Evolutionary conservation across 352 stramenopile species (phyloP), one percentile per base, ranked within the genome.

Genomic region (Achlya hypogyna): DNA sequence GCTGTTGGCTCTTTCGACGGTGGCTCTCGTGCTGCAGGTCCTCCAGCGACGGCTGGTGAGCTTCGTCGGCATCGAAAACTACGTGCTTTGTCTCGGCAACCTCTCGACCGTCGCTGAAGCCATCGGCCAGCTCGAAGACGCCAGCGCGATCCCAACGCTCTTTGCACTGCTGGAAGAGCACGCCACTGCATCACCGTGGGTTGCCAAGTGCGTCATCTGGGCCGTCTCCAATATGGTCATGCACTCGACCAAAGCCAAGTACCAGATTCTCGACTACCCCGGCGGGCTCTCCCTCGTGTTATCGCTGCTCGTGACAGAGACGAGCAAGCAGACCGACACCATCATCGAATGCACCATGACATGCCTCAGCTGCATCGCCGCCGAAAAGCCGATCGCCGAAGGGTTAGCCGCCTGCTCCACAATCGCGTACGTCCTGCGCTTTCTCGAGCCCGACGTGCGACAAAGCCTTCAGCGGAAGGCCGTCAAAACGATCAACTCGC

Each of bases 81-180:
- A 81, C 20, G 62, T 60, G 5, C 53, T 62, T 5, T 56, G 71
- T 4, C 51, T 84, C 14, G 70, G 70, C 5, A 58, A 72, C 0
- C 38, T 84, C 4, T 76, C 69, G 22, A 60, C 70, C 8, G 43
- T 79, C 9, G 56, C 58, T 1, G 31, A 54, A 0, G 62, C 72
- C 9, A 72, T 74, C 4, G 63, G 74, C 0, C 65, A 66, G 52
- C 75, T 85, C 42, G 74, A 84, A 27, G 49, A 27, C 3, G 54
- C 75, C 18, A 74, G 88, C 31, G 59, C 84, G n/a, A 75, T 89
- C 8, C 65, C 74, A 31, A 77, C 75, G 14, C 56, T 92, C 0
- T 80, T 89, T 47, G 75, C 74, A 20, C 83, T 85, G 34, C 73
- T 91, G 70, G 54, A 83, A 2, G 65, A 70, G 18, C 73, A 84